Evolutionary conservation across 805 yeast genomes (phyloP), one percentile per base, ranked within the genome.

Genomic region (Ogataea wickerhamii): DNA sequence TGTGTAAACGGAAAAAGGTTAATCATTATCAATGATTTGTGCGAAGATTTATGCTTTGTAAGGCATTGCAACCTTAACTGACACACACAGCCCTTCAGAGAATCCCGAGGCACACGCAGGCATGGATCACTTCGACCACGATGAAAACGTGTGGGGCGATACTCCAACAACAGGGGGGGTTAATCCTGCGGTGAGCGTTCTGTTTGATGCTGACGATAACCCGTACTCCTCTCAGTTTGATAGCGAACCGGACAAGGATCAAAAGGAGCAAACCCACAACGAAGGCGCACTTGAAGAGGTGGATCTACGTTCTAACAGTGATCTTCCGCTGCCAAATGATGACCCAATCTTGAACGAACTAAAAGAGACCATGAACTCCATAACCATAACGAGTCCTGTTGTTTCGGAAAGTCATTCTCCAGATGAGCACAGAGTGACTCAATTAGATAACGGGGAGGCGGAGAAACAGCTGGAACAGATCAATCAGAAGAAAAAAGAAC

Each of bases 91-190:
- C n/a, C n/a, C n/a, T n/a, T n/a, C n/a, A n/a, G n/a, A n/a, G n/a
- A n/a, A n/a, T n/a, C n/a, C n/a, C n/a, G n/a, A n/a, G n/a, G n/a
- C n/a, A n/a, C n/a, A n/a, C n/a, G n/a, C n/a, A n/a, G n/a, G n/a
- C n/a, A 55, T 55, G 56, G 42, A 51, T 42, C 53, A 49, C 24
- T 49, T 54, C 38, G 51, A 44, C 12, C 49, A 50, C 12, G 52
- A 48, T 19, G 48, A 43, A 30, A 53, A 56, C 42, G 60, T 51
- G 41, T 80, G 85, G 86, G 83, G 73, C 40, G 85, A 78, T 48
- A 74, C 69, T 3, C 56, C 74, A 11, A 56, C 73, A 11, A 59
- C 75, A 2, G 31, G 44, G 7, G 27, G 37, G 4, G 18, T 20
- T 36, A 58, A 56, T 25, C 60, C 66, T 3, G 46, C 52, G 6